Percentiles rank a stretch among this genome's conserved stretches.
These are phyloP conservation scores for Adansonia gregorii DNA, from an alignment of 441 rosid species.

Conservation along the genomic window DNA sequence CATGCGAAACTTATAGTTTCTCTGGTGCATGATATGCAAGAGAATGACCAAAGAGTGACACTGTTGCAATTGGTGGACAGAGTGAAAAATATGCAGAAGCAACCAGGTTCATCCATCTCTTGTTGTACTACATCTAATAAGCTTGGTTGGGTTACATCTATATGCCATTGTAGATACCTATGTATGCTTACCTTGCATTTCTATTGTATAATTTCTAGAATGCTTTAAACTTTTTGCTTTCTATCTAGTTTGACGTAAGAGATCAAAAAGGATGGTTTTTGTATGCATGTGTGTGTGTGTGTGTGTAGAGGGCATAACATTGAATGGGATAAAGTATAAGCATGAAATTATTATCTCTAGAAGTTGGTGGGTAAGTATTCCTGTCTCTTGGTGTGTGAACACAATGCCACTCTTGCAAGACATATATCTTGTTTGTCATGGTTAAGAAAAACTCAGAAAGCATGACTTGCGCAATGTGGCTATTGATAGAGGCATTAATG, in stretches of 20 bases:
- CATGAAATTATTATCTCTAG: conserved; percentile 9
- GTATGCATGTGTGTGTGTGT: background rate
- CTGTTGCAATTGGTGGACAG: conserved; percentile 91
- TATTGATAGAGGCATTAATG: conserved; percentile 11
- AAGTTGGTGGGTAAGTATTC: background rate
- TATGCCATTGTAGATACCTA: conserved; percentile 13
- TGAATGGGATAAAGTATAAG: background rate
- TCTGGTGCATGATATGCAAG: conserved; percentile 69
- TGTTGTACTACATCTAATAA: conserved; percentile 15
- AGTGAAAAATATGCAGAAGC: conserved; percentile 73
- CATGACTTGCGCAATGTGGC: background rate
- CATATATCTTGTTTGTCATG: background rate
- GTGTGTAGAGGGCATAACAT: background rate
- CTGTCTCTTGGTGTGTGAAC: conserved; percentile 17
- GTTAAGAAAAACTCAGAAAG: conserved; percentile 1
- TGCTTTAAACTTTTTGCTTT: conserved; percentile 1
- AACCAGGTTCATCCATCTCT: conserved; percentile 55
- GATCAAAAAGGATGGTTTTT: background rate
- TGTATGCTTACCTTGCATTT: background rate
- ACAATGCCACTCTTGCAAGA: background rate
- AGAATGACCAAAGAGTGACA: conserved; percentile 79
- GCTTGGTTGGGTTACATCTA: conserved; percentile 8
- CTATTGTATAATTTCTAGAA: conserved; percentile 7
- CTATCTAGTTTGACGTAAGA: conserved; percentile 7
- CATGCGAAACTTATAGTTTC: conserved; percentile 70